A percentile compares a stretch with the other conserved stretches of the same genome.
Evolutionary conservation across 345 rosid genomes (phyloP).

Genomic region (Populus simonii): DNA sequence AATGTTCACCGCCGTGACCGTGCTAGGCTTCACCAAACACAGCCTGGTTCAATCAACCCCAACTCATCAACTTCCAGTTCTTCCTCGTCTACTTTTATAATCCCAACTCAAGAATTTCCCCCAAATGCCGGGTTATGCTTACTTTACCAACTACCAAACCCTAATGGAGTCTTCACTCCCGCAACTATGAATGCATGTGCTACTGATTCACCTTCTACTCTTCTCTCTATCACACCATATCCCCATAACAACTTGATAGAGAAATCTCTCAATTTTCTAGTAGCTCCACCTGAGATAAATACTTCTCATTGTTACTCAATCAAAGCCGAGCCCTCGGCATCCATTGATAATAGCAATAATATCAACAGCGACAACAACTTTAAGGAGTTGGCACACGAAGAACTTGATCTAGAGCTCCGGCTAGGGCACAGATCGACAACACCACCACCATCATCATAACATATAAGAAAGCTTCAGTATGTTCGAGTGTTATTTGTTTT

Average conservation of each 20-base stretch:
- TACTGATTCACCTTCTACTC: slow-evolving; percentile 47
- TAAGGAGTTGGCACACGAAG: slow-evolving; percentile 46
- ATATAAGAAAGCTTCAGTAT: neutral
- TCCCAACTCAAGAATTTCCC: slow-evolving; percentile 47
- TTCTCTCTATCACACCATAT: slow-evolving; percentile 42
- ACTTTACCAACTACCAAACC: slow-evolving; percentile 69
- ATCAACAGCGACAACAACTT: slow-evolving; percentile 18
- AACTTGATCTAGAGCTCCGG: slow-evolving; percentile 88
- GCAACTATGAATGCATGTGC: slow-evolving; percentile 18
- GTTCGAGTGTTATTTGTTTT: slow-evolving; percentile 20
- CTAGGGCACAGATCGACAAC: slow-evolving; percentile 50
- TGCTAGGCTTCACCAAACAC: slow-evolving; percentile 64
- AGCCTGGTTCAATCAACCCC: slow-evolving; percentile 13
- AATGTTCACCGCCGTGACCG: slow-evolving; percentile 97
- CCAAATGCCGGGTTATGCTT: slow-evolving; percentile 52
- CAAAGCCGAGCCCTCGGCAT: slow-evolving; percentile 23
- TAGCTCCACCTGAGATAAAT: neutral
- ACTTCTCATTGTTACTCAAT: slow-evolving; percentile 20
- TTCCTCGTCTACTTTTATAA: slow-evolving; percentile 32
- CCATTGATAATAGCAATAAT: slow-evolving; percentile 14
- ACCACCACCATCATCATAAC: slow-evolving; percentile 14
- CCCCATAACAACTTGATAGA: slow-evolving; percentile 22
- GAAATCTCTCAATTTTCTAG: slow-evolving; percentile 14
- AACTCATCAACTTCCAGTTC: slow-evolving; percentile 13
- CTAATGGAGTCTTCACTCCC: slow-evolving; percentile 34